Evolutionary conservation across 208 protist genomes (phyloP).

Genomic region (Wallacemonas sp.): DNA sequence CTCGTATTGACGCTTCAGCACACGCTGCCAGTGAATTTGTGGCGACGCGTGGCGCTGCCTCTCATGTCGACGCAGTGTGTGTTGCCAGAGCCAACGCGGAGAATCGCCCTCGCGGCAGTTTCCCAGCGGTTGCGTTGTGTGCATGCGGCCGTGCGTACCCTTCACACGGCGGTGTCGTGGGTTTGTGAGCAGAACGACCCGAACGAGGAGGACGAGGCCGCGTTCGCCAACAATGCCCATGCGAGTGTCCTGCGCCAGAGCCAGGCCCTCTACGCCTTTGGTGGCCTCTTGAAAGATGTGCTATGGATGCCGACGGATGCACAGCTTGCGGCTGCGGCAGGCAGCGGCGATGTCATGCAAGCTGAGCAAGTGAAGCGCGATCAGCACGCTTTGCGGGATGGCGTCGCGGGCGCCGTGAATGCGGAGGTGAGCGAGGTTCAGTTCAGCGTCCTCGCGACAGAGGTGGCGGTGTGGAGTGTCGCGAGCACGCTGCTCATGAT

Average conservation of each 20-base stretch:
- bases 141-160: slow-evolving; percentile 49
- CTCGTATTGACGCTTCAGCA: slow-evolving; percentile 37
- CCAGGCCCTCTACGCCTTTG: slow-evolving; percentile 56
- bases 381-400: slow-evolving; percentile 45
- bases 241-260: slow-evolving; percentile 37
- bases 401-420: slow-evolving; percentile 30
- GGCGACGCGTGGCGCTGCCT: slow-evolving; percentile 51
- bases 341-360: slow-evolving; percentile 1
- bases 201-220: slow-evolving; percentile 66
- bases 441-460: slow-evolving; percentile 58
- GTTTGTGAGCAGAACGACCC: slow-evolving; percentile 49
- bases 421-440: slow-evolving; percentile 58
- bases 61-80: slow-evolving; percentile 27
- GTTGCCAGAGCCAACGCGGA: slow-evolving; percentile 34
- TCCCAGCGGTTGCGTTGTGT: slow-evolving; percentile 41
- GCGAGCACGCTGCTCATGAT: slow-evolving; percentile 73
- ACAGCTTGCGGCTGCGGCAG: neutral
- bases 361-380: neutral
- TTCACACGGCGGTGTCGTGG: slow-evolving; percentile 47
- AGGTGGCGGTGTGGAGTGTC: slow-evolving; percentile 69
- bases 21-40: slow-evolving; percentile 54
- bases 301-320: slow-evolving; percentile 39
- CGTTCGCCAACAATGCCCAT: slow-evolving; percentile 65
- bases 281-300: slow-evolving; percentile 60
- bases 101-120: slow-evolving; percentile 25